These are phyloP conservation scores for Luffa acutangula DNA, from an alignment of 306 rosid genomes.

Conservation along the genomic window DNA sequence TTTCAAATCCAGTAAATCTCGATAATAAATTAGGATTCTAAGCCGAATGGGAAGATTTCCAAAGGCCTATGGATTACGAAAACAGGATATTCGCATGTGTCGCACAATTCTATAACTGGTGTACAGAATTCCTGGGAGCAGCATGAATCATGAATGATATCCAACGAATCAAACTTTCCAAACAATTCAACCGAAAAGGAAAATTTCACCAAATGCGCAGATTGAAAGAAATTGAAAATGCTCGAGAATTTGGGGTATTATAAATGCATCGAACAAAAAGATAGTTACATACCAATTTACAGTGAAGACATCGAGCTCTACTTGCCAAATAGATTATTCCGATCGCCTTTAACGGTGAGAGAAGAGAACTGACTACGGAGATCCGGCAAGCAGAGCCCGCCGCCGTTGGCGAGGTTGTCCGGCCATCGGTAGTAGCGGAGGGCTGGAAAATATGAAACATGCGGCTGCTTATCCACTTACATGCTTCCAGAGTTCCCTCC, in stretches of 20 bases:
- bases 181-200: too few relatives aligned
- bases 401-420: neutral
- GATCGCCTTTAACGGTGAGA: neutral
- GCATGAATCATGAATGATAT: too few relatives aligned
- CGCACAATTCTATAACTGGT: neutral
- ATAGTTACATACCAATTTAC: too few relatives aligned
- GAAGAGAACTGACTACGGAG: neutral
- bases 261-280: too few relatives aligned
- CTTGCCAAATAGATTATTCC: neutral
- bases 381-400: neutral
- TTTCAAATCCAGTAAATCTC: neutral
- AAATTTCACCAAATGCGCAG: too few relatives aligned
- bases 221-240: too few relatives aligned
- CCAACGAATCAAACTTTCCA: too few relatives aligned
- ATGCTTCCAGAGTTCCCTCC: neutral
- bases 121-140: too few relatives aligned
- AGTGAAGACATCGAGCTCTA: too few relatives aligned
- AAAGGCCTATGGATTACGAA: neutral
- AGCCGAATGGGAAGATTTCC: neutral
- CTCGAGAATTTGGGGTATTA: too few relatives aligned
- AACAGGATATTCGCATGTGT: neutral
- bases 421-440: neutral
- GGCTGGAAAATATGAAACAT: neutral
- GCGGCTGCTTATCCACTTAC: neutral
- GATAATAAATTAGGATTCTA: neutral